Evolutionary conservation across 1,284 basidiomycete species (phyloP), one percentile per base, ranked within the genome.

Genomic region (Crucibulum parvulum): DNA sequence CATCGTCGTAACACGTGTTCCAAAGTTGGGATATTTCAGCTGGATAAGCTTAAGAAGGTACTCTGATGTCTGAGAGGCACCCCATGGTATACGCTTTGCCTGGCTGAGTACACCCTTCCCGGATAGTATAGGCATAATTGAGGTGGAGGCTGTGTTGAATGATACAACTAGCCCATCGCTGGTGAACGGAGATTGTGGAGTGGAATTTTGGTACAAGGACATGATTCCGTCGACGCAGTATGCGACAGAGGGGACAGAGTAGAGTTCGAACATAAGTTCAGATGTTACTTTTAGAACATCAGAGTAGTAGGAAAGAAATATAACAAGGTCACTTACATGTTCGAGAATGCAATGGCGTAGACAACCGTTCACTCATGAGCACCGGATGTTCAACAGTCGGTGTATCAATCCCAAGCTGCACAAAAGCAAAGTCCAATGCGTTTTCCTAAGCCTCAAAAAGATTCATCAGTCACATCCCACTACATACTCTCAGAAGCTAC

Each of bases 191-290:
- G 66, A 60, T 15, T 53, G 50, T 3, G 63, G 38, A 1, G 73
- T 78, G 62, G 88, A 84, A 72, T 93, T 92, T 67, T 90, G 84
- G 69, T 92, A 95, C 69, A 98, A 96, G 1, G 96, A 95, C 85
- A 98, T 97, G 59, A 97, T 81, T 7, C 93, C 91, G 72, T 99
- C 98, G 63, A 99, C 81, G 59, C 94, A 95, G 75, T 94, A 99
- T 13, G 92, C 84, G 50, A 99, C 83, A 3, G 91, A 90, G 0
- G 96, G 96, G 1, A 92, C 94, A 15, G 85, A 85, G 74, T 99
- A 99, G 51, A 91, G 87, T 79, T 99, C 98, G 72, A 99, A 99
- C 75, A 99, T 87, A 31, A 99, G 87, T 73, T 99, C 98, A 1
- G 96, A 96, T 34, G 96, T 98, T 61, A 98, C 93, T 93, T 68